Percentiles rank a stretch among this genome's conserved stretches.
phyloP scores from a whole-genome alignment of 2,329 filamentous ascomycete species.

The Aspergillus sp. region DNA sequence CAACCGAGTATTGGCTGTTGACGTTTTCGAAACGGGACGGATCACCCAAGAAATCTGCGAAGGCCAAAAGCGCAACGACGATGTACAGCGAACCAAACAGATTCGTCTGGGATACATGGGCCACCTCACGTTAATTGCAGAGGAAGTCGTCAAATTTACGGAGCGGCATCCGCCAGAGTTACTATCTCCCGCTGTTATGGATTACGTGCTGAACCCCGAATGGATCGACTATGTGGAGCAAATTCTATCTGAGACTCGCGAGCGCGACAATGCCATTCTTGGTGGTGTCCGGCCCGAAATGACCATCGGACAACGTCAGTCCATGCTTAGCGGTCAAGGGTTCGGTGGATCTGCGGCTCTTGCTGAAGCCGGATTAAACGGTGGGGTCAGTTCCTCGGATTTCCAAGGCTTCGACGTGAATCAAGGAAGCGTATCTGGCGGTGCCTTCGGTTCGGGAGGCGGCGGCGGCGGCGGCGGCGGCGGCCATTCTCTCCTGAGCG shows the following conservation, averaged over 20 bases:
- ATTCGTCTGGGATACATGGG: conserved; percentile 98
- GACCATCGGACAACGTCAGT: conserved; percentile 67
- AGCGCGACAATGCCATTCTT: conserved; percentile 95
- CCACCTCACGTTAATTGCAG: conserved; percentile 89
- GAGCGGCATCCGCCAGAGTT: conserved; percentile 86
- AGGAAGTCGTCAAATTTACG: conserved; percentile 97
- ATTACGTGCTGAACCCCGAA: conserved; percentile 77
- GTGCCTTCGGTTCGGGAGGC: conserved; percentile 62
- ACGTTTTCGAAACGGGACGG: conserved; percentile 83
- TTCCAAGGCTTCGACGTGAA: conserved; percentile 60
- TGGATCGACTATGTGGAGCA: conserved; percentile 96
- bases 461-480: conserved; percentile 39
- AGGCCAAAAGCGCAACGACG: conserved; percentile 78
- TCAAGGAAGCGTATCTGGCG: conserved; percentile 58
- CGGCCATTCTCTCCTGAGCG: conserved; percentile 58
- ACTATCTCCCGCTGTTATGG: conserved; percentile 72
- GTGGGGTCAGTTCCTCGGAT: conserved; percentile 43
- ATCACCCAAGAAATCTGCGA: conserved; percentile 88
- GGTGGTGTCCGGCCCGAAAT: conserved; percentile 90
- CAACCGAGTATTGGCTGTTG: conserved; percentile 81
- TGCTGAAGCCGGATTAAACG: conserved; percentile 72
- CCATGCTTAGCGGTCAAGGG: conserved; percentile 53
- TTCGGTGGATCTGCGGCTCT: conserved; percentile 60
- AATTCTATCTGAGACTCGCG: conserved; percentile 82
- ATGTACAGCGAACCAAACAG: conserved; percentile 71